These are phyloP conservation scores for Rhexocercosporidium sp. DNA, from an alignment of 2,329 filamentous ascomycete species.

Conservation along the genomic window DNA sequence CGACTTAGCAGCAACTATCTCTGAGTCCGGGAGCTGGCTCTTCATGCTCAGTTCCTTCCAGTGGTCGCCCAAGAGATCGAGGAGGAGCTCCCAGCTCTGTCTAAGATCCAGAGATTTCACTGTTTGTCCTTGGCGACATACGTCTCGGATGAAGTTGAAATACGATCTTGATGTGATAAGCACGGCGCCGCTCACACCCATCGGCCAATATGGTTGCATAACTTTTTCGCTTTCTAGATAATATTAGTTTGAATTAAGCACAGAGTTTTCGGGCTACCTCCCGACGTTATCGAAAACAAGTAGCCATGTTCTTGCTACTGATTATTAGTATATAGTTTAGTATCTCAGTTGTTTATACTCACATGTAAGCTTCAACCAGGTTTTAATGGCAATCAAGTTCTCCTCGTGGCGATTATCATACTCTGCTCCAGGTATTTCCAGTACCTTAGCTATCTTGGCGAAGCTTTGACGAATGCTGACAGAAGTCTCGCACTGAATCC, in stretches of 20 bases:
- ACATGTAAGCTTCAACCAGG: slow-evolving; percentile 31
- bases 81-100: slow-evolving; percentile 31
- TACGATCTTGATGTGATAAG: slow-evolving; percentile 36
- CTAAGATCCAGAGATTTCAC: slow-evolving; percentile 27
- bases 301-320: slow-evolving; percentile 15
- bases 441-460: slow-evolving; percentile 34
- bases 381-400: slow-evolving; percentile 24
- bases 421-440: slow-evolving; percentile 34
- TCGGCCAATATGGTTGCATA: slow-evolving; percentile 36
- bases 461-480: slow-evolving; percentile 38
- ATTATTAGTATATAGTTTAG: no score
- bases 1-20: slow-evolving; percentile 17
- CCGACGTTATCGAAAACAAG: slow-evolving; percentile 32
- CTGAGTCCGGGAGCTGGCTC: no score
- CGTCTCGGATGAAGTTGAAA: slow-evolving; percentile 37
- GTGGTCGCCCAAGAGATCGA: slow-evolving; percentile 27
- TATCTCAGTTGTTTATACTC: neutral
- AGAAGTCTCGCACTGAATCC: slow-evolving; percentile 37
- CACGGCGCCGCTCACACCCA: slow-evolving; percentile 31
- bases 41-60: slow-evolving; percentile 7
- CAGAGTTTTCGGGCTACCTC: neutral
- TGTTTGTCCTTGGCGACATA: slow-evolving; percentile 26
- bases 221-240: slow-evolving; percentile 7
- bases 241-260: neutral
- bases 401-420: slow-evolving; percentile 23